Percentiles rank a stretch among this genome's conserved stretches.
phyloP scores from a whole-genome alignment of 192 early-diverging fungal genomes.

The Coemansia sp. region DNA sequence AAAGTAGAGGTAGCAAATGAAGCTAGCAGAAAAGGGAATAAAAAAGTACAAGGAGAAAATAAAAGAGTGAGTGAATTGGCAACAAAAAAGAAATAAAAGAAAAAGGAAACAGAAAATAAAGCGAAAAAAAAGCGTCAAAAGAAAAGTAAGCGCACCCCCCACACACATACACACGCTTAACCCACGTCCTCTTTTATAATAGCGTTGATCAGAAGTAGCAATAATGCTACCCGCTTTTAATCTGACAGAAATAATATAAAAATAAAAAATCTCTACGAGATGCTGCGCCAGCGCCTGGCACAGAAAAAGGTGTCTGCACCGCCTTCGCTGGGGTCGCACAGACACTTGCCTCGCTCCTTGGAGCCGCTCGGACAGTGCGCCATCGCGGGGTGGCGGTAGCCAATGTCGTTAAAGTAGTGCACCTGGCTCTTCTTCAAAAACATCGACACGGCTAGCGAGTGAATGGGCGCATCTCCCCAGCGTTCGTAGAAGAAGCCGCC shows the following conservation, averaged over 20 bases:
- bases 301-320: constrained; percentile 44
- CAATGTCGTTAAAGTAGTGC: constrained; percentile 75
- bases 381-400: constrained; percentile 61
- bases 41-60: background rate
- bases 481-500: constrained; percentile 67
- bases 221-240: too few species aligned
- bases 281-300: constrained; percentile 38
- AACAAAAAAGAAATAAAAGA: background rate
- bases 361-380: constrained; percentile 64
- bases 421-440: constrained; percentile 59
- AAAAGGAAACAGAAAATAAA: background rate
- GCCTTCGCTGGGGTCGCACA: constrained; percentile 24
- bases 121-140: too few species aligned
- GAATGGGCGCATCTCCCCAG: constrained; percentile 39
- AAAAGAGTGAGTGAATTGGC: background rate
- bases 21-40: background rate
- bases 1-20: too few species aligned
- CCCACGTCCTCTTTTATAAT: background rate
- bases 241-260: background rate
- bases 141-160: too few species aligned
- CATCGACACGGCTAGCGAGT: constrained; percentile 34
- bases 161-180: too few species aligned
- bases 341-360: constrained; percentile 12
- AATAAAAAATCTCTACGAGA: constrained; percentile 6
- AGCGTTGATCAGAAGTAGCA: too few species aligned